A percentile compares a stretch with the other conserved stretches of the same genome.
These are phyloP conservation scores for Silene conica DNA, from an alignment of 148 eudicot species.

Conservation along the genomic window DNA sequence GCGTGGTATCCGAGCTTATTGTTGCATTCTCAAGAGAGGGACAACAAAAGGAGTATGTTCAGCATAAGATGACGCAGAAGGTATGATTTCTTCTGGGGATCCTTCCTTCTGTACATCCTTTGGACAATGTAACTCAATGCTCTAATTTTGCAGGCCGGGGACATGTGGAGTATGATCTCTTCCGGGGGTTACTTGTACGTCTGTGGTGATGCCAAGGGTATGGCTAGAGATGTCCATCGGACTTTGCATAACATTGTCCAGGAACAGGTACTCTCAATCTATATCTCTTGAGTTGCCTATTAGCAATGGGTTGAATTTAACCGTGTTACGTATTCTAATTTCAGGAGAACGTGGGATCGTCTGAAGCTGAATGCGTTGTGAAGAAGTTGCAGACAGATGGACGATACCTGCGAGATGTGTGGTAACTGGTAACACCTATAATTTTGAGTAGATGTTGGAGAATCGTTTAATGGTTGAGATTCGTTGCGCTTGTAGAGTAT, in stretches of 20 bases:
- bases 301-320: not conserved
- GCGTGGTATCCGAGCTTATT: slow-evolving; percentile 67
- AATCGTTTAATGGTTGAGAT: not conserved
- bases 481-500: not conserved
- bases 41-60: slow-evolving; percentile 72
- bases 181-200: slow-evolving; percentile 73
- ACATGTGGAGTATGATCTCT: slow-evolving; percentile 64
- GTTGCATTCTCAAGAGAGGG: slow-evolving; percentile 91
- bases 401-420: slow-evolving; percentile 74
- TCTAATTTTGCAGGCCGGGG: slow-evolving; percentile 42
- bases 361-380: slow-evolving; percentile 63
- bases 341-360: slow-evolving; percentile 58
- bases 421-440: slow-evolving; percentile 37
- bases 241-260: slow-evolving; percentile 71
- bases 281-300: slow-evolving; percentile 5
- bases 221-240: slow-evolving; percentile 89
- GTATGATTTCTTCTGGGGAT: slow-evolving; percentile 29
- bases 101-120: not conserved
- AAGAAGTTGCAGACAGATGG: slow-evolving; percentile 81
- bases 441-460: slow-evolving; percentile 10
- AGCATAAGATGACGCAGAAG: slow-evolving; percentile 79
- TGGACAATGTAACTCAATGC: not conserved
- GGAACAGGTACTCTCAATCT: slow-evolving; percentile 53
- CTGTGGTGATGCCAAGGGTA: slow-evolving; percentile 94
- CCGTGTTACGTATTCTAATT: slow-evolving; percentile 8